These are phyloP conservation scores for Ogataea paradorogensis DNA, from an alignment of 805 yeast species.

Conservation along the genomic window DNA sequence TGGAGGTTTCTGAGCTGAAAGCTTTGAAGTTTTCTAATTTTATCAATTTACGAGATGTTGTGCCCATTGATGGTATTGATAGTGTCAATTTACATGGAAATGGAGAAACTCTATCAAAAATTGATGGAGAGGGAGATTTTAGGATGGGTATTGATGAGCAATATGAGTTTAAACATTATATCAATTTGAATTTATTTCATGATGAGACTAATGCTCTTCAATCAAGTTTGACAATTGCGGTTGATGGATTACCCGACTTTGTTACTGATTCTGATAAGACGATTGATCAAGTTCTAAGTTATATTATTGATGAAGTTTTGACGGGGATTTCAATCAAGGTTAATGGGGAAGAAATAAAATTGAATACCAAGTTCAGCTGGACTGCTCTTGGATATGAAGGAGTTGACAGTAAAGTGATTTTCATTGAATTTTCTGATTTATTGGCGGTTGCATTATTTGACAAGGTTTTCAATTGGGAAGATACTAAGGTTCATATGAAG, in stretches of 20 bases:
- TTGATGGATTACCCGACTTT: slow-evolving; percentile 20
- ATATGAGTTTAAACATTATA: slow-evolving; percentile 11
- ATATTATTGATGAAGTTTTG: slow-evolving; percentile 11
- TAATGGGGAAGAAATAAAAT: not conserved
- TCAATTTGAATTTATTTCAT: slow-evolving; percentile 6
- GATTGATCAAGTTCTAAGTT: slow-evolving; percentile 22
- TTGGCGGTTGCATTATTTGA: slow-evolving; percentile 26
- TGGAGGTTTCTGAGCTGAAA: slow-evolving; percentile 3
- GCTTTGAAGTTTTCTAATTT: slow-evolving; percentile 13
- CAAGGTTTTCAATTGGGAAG: slow-evolving; percentile 7
- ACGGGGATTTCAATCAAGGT: slow-evolving; percentile 2
- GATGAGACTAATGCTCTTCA: slow-evolving; percentile 2
- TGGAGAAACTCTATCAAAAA: too few relatives aligned
- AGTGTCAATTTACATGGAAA: slow-evolving; percentile 4
- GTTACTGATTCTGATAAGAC: slow-evolving; percentile 16
- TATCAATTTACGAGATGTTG: slow-evolving; percentile 16
- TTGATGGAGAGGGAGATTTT: too few relatives aligned
- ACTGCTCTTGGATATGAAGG: slow-evolving; percentile 19
- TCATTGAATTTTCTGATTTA: slow-evolving; percentile 28
- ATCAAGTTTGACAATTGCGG: slow-evolving; percentile 13
- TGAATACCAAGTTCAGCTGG: slow-evolving; percentile 24
- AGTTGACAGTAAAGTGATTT: slow-evolving; percentile 21
- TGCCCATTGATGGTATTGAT: slow-evolving; percentile 13
- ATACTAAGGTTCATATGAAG: slow-evolving; percentile 6
- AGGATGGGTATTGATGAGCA: not conserved